phyloP scores from a whole-genome alignment of 208 protist genomes.

The Trypanosomatidae sp. region DNA sequence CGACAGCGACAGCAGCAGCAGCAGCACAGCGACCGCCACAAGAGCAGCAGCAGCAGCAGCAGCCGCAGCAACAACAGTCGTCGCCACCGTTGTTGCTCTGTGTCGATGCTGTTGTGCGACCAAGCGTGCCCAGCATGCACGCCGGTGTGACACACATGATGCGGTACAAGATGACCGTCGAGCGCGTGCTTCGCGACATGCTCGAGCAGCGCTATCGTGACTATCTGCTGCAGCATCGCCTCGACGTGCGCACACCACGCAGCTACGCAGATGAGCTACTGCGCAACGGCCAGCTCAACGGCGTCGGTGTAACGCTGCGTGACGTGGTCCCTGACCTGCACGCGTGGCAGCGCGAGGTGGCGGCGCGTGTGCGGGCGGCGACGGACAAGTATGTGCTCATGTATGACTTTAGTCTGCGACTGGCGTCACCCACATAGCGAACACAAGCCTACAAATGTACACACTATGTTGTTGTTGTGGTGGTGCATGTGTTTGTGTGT shows the following conservation, averaged over 20 bases:
- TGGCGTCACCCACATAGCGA: too few relatives aligned
- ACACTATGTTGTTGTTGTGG: too few relatives aligned
- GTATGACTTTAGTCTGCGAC: slow-evolving; percentile 11
- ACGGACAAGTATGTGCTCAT: slow-evolving; percentile 24
- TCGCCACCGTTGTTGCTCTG: slow-evolving; percentile 3
- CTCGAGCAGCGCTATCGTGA: slow-evolving; percentile 18
- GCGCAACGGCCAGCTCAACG: slow-evolving; percentile 25
- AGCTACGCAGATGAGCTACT: slow-evolving; percentile 44
- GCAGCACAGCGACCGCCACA: too few relatives aligned
- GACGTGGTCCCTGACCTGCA: slow-evolving; percentile 20
- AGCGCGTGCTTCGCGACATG: slow-evolving; percentile 17
- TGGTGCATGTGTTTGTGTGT: too few relatives aligned
- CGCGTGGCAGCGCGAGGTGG: slow-evolving; percentile 21
- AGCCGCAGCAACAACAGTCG: too few relatives aligned
- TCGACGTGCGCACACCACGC: slow-evolving; percentile 2
- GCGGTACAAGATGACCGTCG: slow-evolving; percentile 29
- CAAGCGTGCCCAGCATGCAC: too few relatives aligned
- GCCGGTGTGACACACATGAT: too few relatives aligned
- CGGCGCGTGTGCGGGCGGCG: slow-evolving; percentile 5
- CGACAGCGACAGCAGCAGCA: too few relatives aligned
- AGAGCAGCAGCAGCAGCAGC: too few relatives aligned
- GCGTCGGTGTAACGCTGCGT: slow-evolving; percentile 10
- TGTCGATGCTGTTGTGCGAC: slow-evolving; percentile 18
- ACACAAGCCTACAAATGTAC: too few relatives aligned
- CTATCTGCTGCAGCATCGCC: slow-evolving; percentile 12